These are phyloP conservation scores for Infundibulicybe gibba DNA, from an alignment of 768 basidiomycete genomes.

Conservation along the genomic window DNA sequence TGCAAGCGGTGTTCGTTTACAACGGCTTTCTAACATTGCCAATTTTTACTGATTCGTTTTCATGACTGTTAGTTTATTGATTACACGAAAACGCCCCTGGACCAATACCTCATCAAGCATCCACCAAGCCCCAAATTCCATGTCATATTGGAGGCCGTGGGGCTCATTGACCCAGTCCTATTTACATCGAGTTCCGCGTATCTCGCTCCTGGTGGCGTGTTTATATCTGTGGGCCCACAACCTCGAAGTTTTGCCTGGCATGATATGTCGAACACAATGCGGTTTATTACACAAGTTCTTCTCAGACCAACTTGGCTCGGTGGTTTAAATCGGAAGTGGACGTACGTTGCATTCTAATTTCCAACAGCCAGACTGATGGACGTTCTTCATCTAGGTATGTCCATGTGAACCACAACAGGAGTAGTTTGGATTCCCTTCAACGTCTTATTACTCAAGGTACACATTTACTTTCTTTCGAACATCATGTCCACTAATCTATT, in stretches of 20 bases:
- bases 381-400: slow-evolving; percentile 25
- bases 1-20: slow-evolving; percentile 54
- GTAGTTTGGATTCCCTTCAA: slow-evolving; percentile 31
- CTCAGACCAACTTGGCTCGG: slow-evolving; percentile 49
- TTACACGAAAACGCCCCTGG: slow-evolving; percentile 51
- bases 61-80: slow-evolving; percentile 47
- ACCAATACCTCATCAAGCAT: slow-evolving; percentile 37
- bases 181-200: slow-evolving; percentile 51
- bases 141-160: slow-evolving; percentile 58
- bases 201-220: slow-evolving; percentile 49
- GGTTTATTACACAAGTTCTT: slow-evolving; percentile 25
- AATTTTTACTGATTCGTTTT: not conserved
- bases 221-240: slow-evolving; percentile 49
- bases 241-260: slow-evolving; percentile 25
- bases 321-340: slow-evolving; percentile 42
- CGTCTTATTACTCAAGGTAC: slow-evolving; percentile 40
- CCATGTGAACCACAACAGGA: slow-evolving; percentile 21
- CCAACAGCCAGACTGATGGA: no score
- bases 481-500: no score
- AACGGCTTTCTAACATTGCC: not conserved
- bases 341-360: slow-evolving; percentile 26
- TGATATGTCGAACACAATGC: slow-evolving; percentile 27
- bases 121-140: slow-evolving; percentile 51
- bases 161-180: slow-evolving; percentile 40
- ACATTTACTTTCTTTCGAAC: not conserved